These are phyloP conservation scores for Arthrobotrys iridis DNA, from an alignment of 2,329 filamentous ascomycete genomes.

Conservation along the genomic window DNA sequence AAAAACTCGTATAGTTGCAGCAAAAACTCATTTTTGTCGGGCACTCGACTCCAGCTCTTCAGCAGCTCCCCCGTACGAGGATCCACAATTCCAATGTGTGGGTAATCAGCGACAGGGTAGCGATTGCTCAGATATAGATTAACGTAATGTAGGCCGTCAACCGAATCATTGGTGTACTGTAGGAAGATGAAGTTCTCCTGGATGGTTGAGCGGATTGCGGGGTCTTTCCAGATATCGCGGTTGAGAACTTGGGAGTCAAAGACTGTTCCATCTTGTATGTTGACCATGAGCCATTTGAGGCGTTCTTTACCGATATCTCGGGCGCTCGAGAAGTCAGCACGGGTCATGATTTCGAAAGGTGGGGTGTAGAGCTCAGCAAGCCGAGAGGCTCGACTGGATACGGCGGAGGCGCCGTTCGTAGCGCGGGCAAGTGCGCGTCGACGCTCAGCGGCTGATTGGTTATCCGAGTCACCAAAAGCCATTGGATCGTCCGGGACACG, in stretches of 20 bases:
- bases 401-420: constrained; percentile 73
- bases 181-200: constrained; percentile 94
- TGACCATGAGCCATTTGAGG: constrained; percentile 94
- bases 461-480: constrained; percentile 68
- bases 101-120: constrained; percentile 79
- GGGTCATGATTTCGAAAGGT: constrained; percentile 87
- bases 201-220: constrained; percentile 79
- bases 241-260: constrained; percentile 96
- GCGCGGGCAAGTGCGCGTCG: constrained; percentile 68
- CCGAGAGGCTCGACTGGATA: constrained; percentile 76
- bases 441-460: constrained; percentile 60
- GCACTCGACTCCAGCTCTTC: constrained; percentile 90
- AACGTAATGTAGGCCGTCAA: constrained; percentile 79
- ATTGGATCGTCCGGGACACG: constrained; percentile 64
- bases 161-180: constrained; percentile 89
- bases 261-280: constrained; percentile 90
- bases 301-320: constrained; percentile 84
- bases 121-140: constrained; percentile 74
- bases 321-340: constrained; percentile 82
- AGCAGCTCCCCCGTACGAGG: constrained; percentile 96
- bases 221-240: constrained; percentile 93
- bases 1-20: constrained; percentile 94
- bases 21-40: constrained; percentile 82
- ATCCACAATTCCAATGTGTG: constrained; percentile 94
- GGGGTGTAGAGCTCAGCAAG: constrained; percentile 93